phyloP scores from a whole-genome alignment of 257 asterid genomes.

The Ligustrum vulgare region DNA sequence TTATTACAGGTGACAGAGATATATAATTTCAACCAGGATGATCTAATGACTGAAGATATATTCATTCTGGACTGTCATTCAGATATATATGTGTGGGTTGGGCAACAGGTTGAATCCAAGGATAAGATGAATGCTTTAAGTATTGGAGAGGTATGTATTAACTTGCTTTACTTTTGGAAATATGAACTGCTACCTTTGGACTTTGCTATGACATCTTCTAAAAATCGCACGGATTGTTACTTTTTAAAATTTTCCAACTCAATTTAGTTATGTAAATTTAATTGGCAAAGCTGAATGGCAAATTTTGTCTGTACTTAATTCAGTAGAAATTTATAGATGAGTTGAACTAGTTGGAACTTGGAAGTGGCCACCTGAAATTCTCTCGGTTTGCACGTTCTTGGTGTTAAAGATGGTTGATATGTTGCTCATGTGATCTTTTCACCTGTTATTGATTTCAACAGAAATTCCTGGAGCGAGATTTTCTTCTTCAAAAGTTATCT shows the following conservation, averaged over 20 bases:
- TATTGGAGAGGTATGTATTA: constrained; percentile 68
- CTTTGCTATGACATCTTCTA: neutral
- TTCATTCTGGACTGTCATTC: constrained; percentile 87
- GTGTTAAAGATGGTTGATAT: constrained; percentile 2
- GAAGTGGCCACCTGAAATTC: neutral
- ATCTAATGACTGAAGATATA: constrained; percentile 94
- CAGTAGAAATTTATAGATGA: neutral
- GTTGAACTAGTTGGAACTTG: neutral
- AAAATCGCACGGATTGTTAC: neutral
- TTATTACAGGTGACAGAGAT: constrained; percentile 80
- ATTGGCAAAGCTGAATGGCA: neutral
- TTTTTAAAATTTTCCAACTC: neutral
- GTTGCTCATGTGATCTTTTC: neutral
- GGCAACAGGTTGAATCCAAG: constrained; percentile 74
- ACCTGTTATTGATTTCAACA: constrained; percentile 34
- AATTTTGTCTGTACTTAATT: neutral
- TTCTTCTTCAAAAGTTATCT: constrained; percentile 78
- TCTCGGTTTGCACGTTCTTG: neutral
- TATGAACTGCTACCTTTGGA: constrained; percentile 21
- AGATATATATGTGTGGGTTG: constrained; percentile 93
- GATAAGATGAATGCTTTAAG: constrained; percentile 67
- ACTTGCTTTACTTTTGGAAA: constrained; percentile 12
- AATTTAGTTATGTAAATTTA: neutral
- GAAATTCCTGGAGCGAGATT: constrained; percentile 87
- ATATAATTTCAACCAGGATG: constrained; percentile 87